Base-by-base conservation (phyloP, 2,329 filamentous ascomycete genomes). In the Diaporthe citriasiana region DNA sequence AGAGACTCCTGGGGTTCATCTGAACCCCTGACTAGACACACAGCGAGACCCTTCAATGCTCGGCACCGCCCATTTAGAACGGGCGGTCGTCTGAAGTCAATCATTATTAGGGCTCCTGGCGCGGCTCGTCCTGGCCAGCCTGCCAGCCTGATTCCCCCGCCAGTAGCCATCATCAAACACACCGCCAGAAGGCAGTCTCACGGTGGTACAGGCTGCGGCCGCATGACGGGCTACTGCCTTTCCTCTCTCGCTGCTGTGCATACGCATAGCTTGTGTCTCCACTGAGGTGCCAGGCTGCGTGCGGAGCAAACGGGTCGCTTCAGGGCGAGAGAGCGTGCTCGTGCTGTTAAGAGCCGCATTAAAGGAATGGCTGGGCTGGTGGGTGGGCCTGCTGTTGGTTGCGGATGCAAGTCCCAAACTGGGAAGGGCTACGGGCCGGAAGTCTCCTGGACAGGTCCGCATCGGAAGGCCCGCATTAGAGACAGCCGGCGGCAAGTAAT, bases 341-440 rank as follows among this genome's bases (percentile, higher is more conserved):
- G 42, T 63, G 56, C 50, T 55, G 47, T 4, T 50, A 69, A 65
- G 74, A 75, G 74, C 74, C 74, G 74, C 74, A 74, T 74, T 35
- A 75, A 75, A 74, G 69, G 35, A 65, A 50, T 74, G 72, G 74
- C 74, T 74, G 72, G 72, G 53, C 35, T 33, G 38, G 25, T 33
- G 38, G 59, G 59, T 25, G 59, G 40, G 40, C 59, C 59, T 42
- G 57, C 57, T 27, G 40, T 60, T 60, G 56, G 56, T 27, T 59
- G 22, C 38, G 15, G 57, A 30, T 45, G 25, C n/a, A 35, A 63
- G 57, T 63, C 40, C 59, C 59, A 47, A 47, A 63, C 25, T 22
- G 63, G 60, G 60, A 35, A 40, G n/a, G 33, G 33, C 47, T 33
- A 47, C 47, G 33, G 47, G 7, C 30, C 63, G 22, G 45, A 66